Percentiles rank a stretch among this genome's conserved stretches.
Conservation (phyloP, 208 protist genomes). For the Crithidia fasciculata region DNA sequence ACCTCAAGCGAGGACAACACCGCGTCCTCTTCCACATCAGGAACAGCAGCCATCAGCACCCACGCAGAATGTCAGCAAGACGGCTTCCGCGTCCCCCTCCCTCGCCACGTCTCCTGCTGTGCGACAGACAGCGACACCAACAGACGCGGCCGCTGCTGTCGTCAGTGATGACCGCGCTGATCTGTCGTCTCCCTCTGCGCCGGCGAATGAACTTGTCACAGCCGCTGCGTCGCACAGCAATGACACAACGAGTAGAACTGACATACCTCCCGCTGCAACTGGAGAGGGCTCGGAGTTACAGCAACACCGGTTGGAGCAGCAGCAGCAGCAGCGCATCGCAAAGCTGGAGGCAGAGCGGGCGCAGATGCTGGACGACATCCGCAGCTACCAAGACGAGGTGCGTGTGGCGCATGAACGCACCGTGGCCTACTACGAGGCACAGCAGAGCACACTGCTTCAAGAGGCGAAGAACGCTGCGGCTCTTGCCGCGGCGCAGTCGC, state of each 20-base stretch:
- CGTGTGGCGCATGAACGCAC: slow-evolving; percentile 38
- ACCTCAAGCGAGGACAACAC: slow-evolving; percentile 2
- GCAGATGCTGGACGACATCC: slow-evolving; percentile 32
- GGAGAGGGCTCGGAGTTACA: too few relatives aligned
- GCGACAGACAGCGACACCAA: too few relatives aligned
- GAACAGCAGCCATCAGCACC: neutral
- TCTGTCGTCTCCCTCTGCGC: neutral
- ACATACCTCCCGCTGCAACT: too few relatives aligned
- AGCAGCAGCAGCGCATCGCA: slow-evolving; percentile 23
- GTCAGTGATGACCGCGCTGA: too few relatives aligned
- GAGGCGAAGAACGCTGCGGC: slow-evolving; percentile 6
- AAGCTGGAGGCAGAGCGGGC: slow-evolving; percentile 36
- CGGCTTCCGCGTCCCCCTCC: neutral
- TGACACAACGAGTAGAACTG: neutral
- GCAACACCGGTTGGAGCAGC: neutral
- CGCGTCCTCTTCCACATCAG: neutral
- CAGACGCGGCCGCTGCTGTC: too few relatives aligned
- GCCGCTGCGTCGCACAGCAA: neutral
- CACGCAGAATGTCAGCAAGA: neutral
- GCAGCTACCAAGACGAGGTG: slow-evolving; percentile 50
- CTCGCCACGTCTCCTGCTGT: neutral
- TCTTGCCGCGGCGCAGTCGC: neutral
- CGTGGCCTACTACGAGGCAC: slow-evolving; percentile 53
- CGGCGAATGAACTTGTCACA: neutral
- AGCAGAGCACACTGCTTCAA: slow-evolving; percentile 10